A percentile compares a stretch with the other conserved stretches of the same genome.
These are phyloP conservation scores for Microthlaspi erraticum DNA, from an alignment of 345 rosid genomes.

Conservation along the genomic window DNA sequence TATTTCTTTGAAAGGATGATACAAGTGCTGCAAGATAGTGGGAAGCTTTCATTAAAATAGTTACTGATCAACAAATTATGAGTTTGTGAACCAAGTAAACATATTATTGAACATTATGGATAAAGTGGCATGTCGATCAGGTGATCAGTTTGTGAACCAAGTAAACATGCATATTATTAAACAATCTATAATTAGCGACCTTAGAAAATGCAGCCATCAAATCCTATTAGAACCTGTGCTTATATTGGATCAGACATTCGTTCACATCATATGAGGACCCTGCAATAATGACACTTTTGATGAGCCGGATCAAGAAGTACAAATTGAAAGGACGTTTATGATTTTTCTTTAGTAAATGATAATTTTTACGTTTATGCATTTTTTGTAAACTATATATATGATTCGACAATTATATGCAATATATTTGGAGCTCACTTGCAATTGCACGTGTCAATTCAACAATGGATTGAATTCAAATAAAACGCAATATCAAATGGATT, in stretches of 20 bases:
- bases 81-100: neutral
- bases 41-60: conserved; percentile 2
- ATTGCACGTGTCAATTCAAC: neutral
- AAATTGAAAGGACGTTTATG: neutral
- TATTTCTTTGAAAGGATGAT: neutral
- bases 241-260: no score
- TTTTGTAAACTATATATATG: neutral
- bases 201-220: no score
- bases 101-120: neutral
- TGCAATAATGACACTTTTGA: no score
- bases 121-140: neutral
- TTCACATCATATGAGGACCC: no score
- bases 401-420: neutral
- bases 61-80: neutral
- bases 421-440: neutral
- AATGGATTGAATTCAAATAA: neutral
- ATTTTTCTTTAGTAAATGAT: neutral
- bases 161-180: no score
- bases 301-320: no score
- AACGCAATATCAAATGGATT: neutral
- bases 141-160: neutral
- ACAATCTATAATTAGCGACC: no score
- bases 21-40: neutral
- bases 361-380: neutral
- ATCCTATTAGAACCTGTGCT: no score